A percentile compares a stretch with the other conserved stretches of the same genome.
phyloP scores from a whole-genome alignment of 129 eudicot species.

The Artemisia tridentata region DNA sequence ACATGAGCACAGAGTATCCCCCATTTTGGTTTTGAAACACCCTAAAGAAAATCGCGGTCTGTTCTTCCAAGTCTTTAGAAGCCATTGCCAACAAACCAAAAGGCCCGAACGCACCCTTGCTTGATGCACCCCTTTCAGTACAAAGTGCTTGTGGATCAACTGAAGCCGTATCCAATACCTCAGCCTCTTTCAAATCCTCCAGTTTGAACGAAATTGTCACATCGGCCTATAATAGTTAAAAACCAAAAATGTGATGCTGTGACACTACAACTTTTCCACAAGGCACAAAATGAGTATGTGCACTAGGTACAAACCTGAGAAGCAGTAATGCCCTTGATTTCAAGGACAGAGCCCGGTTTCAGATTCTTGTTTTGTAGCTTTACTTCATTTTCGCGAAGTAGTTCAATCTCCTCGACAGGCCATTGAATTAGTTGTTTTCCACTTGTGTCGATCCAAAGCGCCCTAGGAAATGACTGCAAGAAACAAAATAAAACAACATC shows the following conservation, averaged over 20 bases:
- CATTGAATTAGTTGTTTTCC: constrained; percentile 45
- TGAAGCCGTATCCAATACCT: constrained; percentile 43
- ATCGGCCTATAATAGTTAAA: too few relatives aligned
- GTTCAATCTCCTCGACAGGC: constrained; percentile 45
- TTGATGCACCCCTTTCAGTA: constrained; percentile 38
- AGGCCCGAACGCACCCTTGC: constrained; percentile 45
- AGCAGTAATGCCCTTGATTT: constrained; percentile 37
- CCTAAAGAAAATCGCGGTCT: constrained; percentile 57
- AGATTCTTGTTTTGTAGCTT: constrained; percentile 22
- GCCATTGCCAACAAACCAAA: constrained; percentile 62
- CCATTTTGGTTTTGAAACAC: constrained; percentile 34
- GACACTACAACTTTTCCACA: too few relatives aligned
- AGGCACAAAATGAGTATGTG: too few relatives aligned
- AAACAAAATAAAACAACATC: neutral
- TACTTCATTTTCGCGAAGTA: constrained; percentile 36
- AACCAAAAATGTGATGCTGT: too few relatives aligned
- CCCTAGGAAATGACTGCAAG: constrained; percentile 39
- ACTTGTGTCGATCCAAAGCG: constrained; percentile 29
- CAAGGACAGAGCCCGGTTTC: constrained; percentile 23
- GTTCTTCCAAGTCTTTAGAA: constrained; percentile 47
- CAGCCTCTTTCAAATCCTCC: constrained; percentile 37
- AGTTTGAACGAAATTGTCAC: constrained; percentile 48
- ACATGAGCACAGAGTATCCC: constrained; percentile 52
- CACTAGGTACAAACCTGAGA: constrained; percentile 27
- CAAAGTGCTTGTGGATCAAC: constrained; percentile 49